Conservation (phyloP, 2,329 filamentous ascomycete genomes). For the Aspergillus transmontanensis region DNA sequence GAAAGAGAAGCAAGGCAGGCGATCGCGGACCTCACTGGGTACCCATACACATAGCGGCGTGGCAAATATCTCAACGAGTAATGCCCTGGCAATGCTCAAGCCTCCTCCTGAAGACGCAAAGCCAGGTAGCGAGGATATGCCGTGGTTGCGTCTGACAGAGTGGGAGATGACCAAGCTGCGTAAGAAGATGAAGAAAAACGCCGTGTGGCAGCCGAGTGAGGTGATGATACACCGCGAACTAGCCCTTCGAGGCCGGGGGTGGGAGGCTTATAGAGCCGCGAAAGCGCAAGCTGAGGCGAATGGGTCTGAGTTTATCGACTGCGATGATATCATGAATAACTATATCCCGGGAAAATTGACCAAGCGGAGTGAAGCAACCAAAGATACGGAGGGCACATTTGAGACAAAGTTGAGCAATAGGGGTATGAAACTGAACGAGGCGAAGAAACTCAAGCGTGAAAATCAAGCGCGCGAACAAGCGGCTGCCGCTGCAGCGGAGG, state of each 20-base stretch:
- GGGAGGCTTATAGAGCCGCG: slow-evolving; percentile 52
- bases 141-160: slow-evolving; percentile 67
- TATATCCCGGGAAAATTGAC: slow-evolving; percentile 43
- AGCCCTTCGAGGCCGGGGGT: slow-evolving; percentile 59
- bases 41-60: slow-evolving; percentile 6
- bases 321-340: slow-evolving; percentile 48
- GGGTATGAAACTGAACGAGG: slow-evolving; percentile 63
- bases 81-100: slow-evolving; percentile 60
- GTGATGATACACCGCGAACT: slow-evolving; percentile 68
- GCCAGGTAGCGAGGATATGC: slow-evolving; percentile 62
- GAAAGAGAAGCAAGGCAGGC: slow-evolving; percentile 45
- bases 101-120: slow-evolving; percentile 63
- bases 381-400: slow-evolving; percentile 41
- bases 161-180: slow-evolving; percentile 68
- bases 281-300: slow-evolving; percentile 54
- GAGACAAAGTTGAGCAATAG: slow-evolving; percentile 59
- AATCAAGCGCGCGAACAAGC: slow-evolving; percentile 53
- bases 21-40: slow-evolving; percentile 22
- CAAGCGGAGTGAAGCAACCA: slow-evolving; percentile 44
- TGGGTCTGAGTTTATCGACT: slow-evolving; percentile 61
- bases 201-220: slow-evolving; percentile 67
- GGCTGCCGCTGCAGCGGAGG: slow-evolving; percentile 31
- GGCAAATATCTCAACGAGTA: slow-evolving; percentile 62
- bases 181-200: slow-evolving; percentile 72
- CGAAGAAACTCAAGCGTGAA: slow-evolving; percentile 64